Percentiles rank a stretch among this genome's conserved stretches.
These are phyloP conservation scores for Pichia sp. DNA, from an alignment of 1,139 yeast species.

Conservation along the genomic window DNA sequence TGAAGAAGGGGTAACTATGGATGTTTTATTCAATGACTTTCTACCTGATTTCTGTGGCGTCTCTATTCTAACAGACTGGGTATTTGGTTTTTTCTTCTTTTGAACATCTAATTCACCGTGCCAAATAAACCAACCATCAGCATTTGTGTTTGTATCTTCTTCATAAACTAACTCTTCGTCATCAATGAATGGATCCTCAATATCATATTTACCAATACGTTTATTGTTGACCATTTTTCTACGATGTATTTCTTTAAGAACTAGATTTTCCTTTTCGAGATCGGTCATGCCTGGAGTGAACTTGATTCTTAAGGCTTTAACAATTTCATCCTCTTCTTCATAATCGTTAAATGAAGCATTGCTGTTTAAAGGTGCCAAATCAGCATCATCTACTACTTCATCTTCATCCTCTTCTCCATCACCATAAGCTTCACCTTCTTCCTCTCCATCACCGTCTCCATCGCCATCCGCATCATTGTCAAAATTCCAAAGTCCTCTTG, in stretches of 20 bases:
- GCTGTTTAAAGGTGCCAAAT: constrained; percentile 13
- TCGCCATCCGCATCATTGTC: constrained; percentile 54
- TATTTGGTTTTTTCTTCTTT: constrained; percentile 6
- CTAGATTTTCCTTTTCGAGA: constrained; percentile 25
- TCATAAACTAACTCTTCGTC: constrained; percentile 90
- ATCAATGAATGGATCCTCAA: constrained; percentile 93
- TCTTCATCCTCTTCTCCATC: constrained; percentile 24
- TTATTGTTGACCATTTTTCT: constrained; percentile 53
- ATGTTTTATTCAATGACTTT: not conserved
- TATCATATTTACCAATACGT: constrained; percentile 82
- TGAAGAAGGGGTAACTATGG: not conserved
- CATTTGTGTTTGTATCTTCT: constrained; percentile 85
- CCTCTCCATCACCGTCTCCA: constrained; percentile 45
- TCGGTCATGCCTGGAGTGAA: constrained; percentile 29
- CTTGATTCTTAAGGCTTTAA: constrained; percentile 24
- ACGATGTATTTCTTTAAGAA: constrained; percentile 35
- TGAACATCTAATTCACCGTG: constrained; percentile 89
- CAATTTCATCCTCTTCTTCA: constrained; percentile 24
- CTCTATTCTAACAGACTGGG: not conserved
- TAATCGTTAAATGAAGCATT: constrained; percentile 4
- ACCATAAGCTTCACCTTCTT: constrained; percentile 4
- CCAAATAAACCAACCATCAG: constrained; percentile 93
- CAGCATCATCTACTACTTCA: constrained; percentile 26
- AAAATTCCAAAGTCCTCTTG: constrained; percentile 40
- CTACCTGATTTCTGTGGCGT: not conserved